Evolutionary conservation across 2,329 filamentous ascomycete species (phyloP).

Genomic region (Trichoderma cornu-damae): DNA sequence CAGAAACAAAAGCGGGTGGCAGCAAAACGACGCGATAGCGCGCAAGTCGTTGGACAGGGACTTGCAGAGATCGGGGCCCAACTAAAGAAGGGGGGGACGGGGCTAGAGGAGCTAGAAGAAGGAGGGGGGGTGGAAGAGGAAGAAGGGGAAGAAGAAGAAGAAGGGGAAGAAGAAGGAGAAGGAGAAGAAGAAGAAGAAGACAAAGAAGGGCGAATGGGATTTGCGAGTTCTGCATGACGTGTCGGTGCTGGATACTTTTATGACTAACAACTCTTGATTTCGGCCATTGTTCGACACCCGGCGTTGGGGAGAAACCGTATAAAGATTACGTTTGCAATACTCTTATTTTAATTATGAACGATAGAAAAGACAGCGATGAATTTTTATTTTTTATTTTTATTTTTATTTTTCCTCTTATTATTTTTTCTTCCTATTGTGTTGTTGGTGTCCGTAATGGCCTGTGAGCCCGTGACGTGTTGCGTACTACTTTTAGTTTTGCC

Average conservation of each 20-base stretch:
- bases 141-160: background rate
- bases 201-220: slow-evolving; percentile 9
- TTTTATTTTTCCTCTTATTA: no score
- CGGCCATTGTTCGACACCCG: slow-evolving; percentile 1
- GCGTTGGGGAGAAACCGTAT: slow-evolving; percentile 8
- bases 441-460: no score
- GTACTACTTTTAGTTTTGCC: background rate
- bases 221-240: slow-evolving; percentile 13
- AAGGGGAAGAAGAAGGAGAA: background rate
- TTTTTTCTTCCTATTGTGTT: no score
- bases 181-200: background rate
- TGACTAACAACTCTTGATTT: background rate
- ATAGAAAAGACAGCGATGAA: slow-evolving; percentile 18
- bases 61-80: slow-evolving; percentile 2
- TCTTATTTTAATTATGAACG: slow-evolving; percentile 8
- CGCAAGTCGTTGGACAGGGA: slow-evolving; percentile 1
- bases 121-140: background rate
- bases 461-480: no score
- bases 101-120: no score
- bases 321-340: slow-evolving; percentile 5
- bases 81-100: background rate
- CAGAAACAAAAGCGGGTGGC: background rate
- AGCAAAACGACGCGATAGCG: slow-evolving; percentile 9
- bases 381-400: background rate
- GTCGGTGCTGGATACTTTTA: slow-evolving; percentile 15